phyloP scores from a whole-genome alignment of 1,284 basidiomycete species.

The Termitomyces sp. region DNA sequence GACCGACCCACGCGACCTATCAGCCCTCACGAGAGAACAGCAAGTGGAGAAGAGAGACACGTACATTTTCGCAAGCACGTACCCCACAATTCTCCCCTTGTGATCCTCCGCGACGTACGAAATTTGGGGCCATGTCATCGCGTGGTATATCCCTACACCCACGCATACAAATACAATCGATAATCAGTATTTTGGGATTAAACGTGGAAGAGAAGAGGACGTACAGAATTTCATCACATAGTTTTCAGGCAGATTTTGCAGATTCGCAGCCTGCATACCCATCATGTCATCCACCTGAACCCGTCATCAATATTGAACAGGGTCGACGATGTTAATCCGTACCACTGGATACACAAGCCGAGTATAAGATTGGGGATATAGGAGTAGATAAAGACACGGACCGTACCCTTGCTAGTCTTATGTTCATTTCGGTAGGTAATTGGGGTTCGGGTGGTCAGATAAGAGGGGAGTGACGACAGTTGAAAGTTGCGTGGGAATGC shows the following conservation, averaged over 20 bases:
- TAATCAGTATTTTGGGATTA: background rate
- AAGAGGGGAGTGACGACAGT: background rate
- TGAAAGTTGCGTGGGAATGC: background rate
- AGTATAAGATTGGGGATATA: background rate
- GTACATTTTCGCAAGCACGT: constrained; percentile 93
- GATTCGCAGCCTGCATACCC: constrained; percentile 78
- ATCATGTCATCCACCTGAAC: constrained; percentile 61
- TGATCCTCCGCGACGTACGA: constrained; percentile 93
- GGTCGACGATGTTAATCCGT: background rate
- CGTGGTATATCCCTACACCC: constrained; percentile 77
- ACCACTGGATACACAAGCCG: background rate
- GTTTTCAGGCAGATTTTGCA: constrained; percentile 85
- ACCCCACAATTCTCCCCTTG: constrained; percentile 87
- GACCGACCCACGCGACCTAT: constrained; percentile 3
- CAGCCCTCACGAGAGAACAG: constrained; percentile 2
- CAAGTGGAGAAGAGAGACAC: constrained; percentile 13
- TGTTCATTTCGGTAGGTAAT: constrained; percentile 14
- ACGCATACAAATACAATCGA: background rate
- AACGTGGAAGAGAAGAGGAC: constrained; percentile 21
- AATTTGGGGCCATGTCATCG: constrained; percentile 88
- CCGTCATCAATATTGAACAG: background rate
- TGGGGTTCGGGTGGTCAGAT: background rate
- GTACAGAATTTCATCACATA: constrained; percentile 84
- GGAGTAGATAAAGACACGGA: constrained; percentile 6
- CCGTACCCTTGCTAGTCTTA: constrained; percentile 21